Base-by-base conservation (phyloP, 73 alveolate species). In the Paramecium bursaria region DNA sequence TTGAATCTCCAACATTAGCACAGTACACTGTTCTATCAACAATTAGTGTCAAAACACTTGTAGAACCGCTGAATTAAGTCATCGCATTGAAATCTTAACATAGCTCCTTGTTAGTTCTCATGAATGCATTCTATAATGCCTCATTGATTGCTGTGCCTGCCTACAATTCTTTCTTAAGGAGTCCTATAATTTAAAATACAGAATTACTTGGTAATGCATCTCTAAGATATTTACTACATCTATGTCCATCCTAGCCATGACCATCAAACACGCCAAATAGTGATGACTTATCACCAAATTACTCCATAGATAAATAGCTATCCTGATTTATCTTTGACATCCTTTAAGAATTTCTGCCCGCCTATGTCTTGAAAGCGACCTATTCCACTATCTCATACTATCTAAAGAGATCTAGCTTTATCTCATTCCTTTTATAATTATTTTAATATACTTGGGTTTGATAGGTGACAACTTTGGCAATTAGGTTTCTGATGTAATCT, bases 1-100 rank as follows among this genome's bases (percentile, higher is more conserved):
- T 86, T 23, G 98, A 93, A 74, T 95, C 99, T 46, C 99, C 99
- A 6, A 90, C 91, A 85, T 95, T 95, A 10, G 98, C 99, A 67
- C 92, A 74, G 23, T 73, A 87, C 4, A 94, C 73, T 74, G 75
- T 74, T 19, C 52, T 89, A 48, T 93, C 95, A 39, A 89, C 50
- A 15, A 91, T 90, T 29, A 91, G 92, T 15, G 92, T 80, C 17
- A 92, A 29, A 26, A 94, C 95, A 46, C 94, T 95, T 0, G 99
- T 96, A 4, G 98, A 90, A 10, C 99, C 99, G 85, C 95, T 90
- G 79, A 87, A 87, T 21, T 85, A 53, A 6, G 85, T 31, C 10
- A 53, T 55, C 50, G 54, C 73, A 33, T 79, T 49, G 26, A 49
- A 67, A 22, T n/a, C 17, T 33, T 52, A 17, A 46, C 89, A 14